These are phyloP conservation scores for Microsporum canis DNA, from an alignment of 2,329 filamentous ascomycete genomes.

Conservation along the genomic window DNA sequence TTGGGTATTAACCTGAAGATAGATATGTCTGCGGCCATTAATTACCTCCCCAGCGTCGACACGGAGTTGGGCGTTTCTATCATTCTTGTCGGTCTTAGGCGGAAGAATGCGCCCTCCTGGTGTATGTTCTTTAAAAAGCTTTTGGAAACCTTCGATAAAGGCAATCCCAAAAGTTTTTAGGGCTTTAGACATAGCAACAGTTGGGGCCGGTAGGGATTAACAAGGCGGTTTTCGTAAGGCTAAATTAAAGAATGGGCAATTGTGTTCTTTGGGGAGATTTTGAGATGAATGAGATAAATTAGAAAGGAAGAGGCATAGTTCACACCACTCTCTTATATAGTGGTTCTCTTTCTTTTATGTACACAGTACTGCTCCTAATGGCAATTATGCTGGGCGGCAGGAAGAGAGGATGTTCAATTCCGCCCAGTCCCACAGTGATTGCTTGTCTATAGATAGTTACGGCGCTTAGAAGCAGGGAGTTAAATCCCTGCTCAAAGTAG, in stretches of 20 bases:
- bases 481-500: too few species aligned
- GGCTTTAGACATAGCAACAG: background rate
- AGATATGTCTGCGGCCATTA: constrained; percentile 2
- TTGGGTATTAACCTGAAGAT: constrained; percentile 6
- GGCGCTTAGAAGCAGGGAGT: too few species aligned
- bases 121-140: background rate
- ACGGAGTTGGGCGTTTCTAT: constrained; percentile 3
- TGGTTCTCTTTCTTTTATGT: too few species aligned
- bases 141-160: background rate
- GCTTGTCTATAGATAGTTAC: too few species aligned
- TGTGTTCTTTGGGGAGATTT: background rate
- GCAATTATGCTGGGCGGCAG: too few species aligned
- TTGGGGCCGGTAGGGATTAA: background rate
- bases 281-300: background rate
- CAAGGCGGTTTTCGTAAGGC: background rate
- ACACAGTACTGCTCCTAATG: too few species aligned
- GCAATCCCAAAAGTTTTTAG: too few species aligned
- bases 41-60: constrained; percentile 6
- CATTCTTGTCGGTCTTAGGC: constrained; percentile 1
- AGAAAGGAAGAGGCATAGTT: background rate
- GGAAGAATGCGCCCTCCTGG: constrained; percentile 4
- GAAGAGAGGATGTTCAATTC: too few species aligned
- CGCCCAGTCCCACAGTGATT: too few species aligned
- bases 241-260: background rate
- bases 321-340: background rate